A percentile compares a stretch with the other conserved stretches of the same genome.
Evolutionary conservation across 2,329 filamentous ascomycete genomes (phyloP).

Genomic region (Xylaria sp.): DNA sequence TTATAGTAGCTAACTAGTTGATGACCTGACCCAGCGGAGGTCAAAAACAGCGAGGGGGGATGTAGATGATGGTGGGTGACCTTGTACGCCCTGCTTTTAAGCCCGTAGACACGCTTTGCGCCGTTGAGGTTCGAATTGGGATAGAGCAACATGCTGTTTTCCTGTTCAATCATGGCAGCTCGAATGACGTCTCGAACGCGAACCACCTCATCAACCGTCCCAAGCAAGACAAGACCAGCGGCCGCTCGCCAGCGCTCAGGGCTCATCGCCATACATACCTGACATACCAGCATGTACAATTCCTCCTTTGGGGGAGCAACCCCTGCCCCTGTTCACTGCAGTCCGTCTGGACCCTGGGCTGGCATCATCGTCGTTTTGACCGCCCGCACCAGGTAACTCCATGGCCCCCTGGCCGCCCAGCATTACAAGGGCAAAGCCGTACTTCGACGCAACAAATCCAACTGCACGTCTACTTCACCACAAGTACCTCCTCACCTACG

Average conservation of each 20-base stretch:
- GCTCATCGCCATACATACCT: slow-evolving; percentile 7
- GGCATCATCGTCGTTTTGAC: slow-evolving; percentile 37
- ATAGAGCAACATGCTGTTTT: slow-evolving; percentile 9
- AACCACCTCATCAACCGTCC: slow-evolving; percentile 12
- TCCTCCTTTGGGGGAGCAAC: slow-evolving; percentile 21
- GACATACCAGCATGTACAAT: slow-evolving; percentile 10
- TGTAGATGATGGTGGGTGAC: too few relatives aligned
- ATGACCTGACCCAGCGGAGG: background rate
- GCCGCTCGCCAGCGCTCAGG: slow-evolving; percentile 13
- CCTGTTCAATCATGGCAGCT: slow-evolving; percentile 18
- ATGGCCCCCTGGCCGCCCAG: slow-evolving; percentile 28
- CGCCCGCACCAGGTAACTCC: slow-evolving; percentile 29
- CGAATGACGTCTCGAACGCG: slow-evolving; percentile 17
- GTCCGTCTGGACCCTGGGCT: slow-evolving; percentile 28
- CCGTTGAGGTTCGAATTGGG: slow-evolving; percentile 10
- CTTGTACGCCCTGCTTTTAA: slow-evolving; percentile 1
- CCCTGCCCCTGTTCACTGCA: slow-evolving; percentile 26
- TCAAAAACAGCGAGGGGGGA: background rate
- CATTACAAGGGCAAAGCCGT: slow-evolving; percentile 24
- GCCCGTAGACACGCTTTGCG: slow-evolving; percentile 7
- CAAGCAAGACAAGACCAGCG: slow-evolving; percentile 2
- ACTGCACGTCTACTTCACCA: slow-evolving; percentile 8
- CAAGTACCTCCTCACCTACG: slow-evolving; percentile 5
- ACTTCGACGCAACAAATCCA: too few relatives aligned
- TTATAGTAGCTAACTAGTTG: too few relatives aligned